Evolutionary conservation across 129 eudicot species (phyloP).

Genomic region (Pulicaria dysenterica): DNA sequence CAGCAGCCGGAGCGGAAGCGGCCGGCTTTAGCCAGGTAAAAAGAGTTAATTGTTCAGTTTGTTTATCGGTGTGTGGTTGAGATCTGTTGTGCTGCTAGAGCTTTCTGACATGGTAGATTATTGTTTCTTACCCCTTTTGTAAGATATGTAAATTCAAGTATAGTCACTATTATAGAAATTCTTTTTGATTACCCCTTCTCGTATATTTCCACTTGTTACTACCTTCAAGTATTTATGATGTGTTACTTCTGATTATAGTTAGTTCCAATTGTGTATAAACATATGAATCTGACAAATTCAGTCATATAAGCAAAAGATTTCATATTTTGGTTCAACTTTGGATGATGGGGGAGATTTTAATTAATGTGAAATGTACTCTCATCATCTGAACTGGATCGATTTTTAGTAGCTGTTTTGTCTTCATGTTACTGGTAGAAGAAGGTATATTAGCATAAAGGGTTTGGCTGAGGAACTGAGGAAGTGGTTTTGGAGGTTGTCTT

Average conservation of each 20-base stretch:
- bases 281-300: background rate
- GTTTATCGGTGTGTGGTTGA: slow-evolving; percentile 19
- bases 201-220: slow-evolving; percentile 6
- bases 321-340: background rate
- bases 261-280: slow-evolving; percentile 12
- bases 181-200: background rate
- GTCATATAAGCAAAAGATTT: background rate
- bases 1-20: slow-evolving; percentile 83
- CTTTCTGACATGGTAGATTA: background rate
- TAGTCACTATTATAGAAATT: too few relatives aligned
- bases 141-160: background rate
- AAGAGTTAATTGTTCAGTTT: background rate
- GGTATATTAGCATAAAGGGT: too few relatives aligned
- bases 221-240: slow-evolving; percentile 14
- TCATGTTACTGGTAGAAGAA: background rate
- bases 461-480: too few relatives aligned
- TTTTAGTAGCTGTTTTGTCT: background rate
- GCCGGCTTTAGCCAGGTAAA: slow-evolving; percentile 95
- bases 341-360: too few relatives aligned
- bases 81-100: slow-evolving; percentile 24
- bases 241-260: slow-evolving; percentile 17
- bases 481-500: too few relatives aligned
- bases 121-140: background rate
- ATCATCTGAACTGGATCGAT: background rate
- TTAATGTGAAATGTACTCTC: background rate